Conservation (phyloP, 78 protist species). For the Andalucia godoyi region DNA sequence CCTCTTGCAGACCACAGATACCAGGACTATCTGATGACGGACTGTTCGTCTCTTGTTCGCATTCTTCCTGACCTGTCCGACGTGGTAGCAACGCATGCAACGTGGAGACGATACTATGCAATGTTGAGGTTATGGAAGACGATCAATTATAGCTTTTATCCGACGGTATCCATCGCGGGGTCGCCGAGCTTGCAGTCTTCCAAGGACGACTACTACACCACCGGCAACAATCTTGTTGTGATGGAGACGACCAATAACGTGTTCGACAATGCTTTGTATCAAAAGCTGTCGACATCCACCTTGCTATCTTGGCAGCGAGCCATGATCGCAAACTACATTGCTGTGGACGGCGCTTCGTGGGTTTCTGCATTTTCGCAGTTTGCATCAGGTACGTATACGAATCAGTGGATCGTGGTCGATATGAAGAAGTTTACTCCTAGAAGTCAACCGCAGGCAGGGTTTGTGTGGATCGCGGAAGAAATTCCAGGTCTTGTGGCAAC, state of each 20-base stretch:
- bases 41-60: slow-evolving; percentile 46
- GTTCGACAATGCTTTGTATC: too few species aligned
- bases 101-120: slow-evolving; percentile 28
- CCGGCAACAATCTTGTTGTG: slow-evolving; percentile 29
- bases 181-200: slow-evolving; percentile 21
- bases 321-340: slow-evolving; percentile 17
- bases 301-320: too few species aligned
- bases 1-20: neutral
- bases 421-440: too few species aligned
- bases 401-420: slow-evolving; percentile 65
- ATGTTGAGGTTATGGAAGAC: slow-evolving; percentile 51
- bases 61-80: slow-evolving; percentile 29
- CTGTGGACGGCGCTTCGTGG: slow-evolving; percentile 12
- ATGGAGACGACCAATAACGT: slow-evolving; percentile 49
- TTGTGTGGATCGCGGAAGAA: slow-evolving; percentile 59
- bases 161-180: neutral
- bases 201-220: slow-evolving; percentile 49
- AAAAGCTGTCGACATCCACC: too few species aligned
- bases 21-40: slow-evolving; percentile 30
- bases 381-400: slow-evolving; percentile 61
- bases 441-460: too few species aligned
- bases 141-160: slow-evolving; percentile 8
- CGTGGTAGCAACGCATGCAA: slow-evolving; percentile 36
- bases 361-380: neutral
- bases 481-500: slow-evolving; percentile 53